Conservation (phyloP, 106 monocot species). For the Dendrobium huoshanense region DNA sequence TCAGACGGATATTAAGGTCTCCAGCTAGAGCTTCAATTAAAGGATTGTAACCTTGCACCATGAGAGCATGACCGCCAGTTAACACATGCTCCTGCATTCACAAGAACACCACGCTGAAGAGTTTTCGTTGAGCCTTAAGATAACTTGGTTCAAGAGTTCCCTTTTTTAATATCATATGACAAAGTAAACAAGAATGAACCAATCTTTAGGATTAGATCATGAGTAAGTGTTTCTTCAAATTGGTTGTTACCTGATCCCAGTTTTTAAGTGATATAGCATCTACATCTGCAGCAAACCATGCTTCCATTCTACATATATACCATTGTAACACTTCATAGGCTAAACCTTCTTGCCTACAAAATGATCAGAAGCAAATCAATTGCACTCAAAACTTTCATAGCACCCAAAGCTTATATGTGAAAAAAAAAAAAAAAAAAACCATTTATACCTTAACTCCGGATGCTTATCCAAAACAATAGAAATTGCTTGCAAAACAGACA, state of each 20-base stretch:
- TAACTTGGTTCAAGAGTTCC: background rate
- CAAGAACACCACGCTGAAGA: background rate
- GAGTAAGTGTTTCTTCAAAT: background rate
- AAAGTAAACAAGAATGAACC: background rate
- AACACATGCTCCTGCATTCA: conserved; percentile 74
- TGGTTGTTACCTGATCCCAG: conserved; percentile 77
- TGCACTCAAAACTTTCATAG: background rate
- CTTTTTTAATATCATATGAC: background rate
- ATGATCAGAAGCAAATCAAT: conserved; percentile 14
- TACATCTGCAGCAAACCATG: conserved; percentile 97
- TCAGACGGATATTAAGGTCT: conserved; percentile 75
- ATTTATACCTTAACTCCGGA: conserved; percentile 62
- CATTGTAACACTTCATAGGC: conserved; percentile 84
- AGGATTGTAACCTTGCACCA: conserved; percentile 94
- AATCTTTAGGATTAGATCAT: no score
- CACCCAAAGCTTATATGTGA: background rate
- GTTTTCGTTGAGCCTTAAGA: background rate
- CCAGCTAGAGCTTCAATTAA: conserved; percentile 73
- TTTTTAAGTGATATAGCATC: conserved; percentile 81
- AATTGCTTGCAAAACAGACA: conserved; percentile 83
- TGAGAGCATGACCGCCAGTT: conserved; percentile 89
- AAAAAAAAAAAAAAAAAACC: background rate
- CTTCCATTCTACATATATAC: conserved; percentile 98
- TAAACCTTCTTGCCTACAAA: conserved; percentile 61
- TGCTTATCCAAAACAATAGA: conserved; percentile 78